Conservation (phyloP, 768 basidiomycete species). For the Amanita molliuscula region DNA sequence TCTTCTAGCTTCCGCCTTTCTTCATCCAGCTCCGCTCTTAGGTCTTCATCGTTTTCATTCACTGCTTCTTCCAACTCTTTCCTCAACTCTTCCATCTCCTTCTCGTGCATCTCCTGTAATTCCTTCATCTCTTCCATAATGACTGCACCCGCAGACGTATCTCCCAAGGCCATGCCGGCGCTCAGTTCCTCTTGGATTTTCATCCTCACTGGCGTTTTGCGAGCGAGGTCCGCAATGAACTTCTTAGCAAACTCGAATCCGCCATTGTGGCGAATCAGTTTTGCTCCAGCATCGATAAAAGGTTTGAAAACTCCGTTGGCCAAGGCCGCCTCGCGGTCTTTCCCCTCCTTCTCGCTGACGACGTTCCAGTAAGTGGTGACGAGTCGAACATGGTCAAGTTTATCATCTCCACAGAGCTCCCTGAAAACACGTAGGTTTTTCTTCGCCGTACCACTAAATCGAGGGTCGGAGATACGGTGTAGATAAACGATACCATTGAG, state of each 20-base stretch:
- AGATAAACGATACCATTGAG: constrained; percentile 31
- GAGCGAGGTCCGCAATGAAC: constrained; percentile 21
- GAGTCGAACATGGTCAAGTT: constrained; percentile 33
- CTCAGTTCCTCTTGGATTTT: constrained; percentile 13
- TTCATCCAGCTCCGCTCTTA: constrained; percentile 6
- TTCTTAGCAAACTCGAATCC: constrained; percentile 18
- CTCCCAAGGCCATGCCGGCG: constrained; percentile 15
- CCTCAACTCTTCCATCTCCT: constrained; percentile 9
- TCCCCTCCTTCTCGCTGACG: constrained; percentile 18
- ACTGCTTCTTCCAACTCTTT: constrained; percentile 9
- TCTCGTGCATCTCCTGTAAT: constrained; percentile 5
- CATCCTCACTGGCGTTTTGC: constrained; percentile 5
- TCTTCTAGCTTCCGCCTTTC: not conserved
- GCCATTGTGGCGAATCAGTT: constrained; percentile 25
- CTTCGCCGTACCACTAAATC: constrained; percentile 27
- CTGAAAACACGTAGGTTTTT: constrained; percentile 36
- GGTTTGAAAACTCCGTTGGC: constrained; percentile 23
- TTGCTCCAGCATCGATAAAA: no score
- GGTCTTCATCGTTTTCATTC: constrained; percentile 5
- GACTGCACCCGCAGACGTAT: constrained; percentile 23
- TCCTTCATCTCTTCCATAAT: constrained; percentile 10
- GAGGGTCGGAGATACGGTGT: constrained; percentile 29
- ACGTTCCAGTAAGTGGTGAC: constrained; percentile 36
- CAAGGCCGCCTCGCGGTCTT: constrained; percentile 28
- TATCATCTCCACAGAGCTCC: constrained; percentile 32